Conservation (phyloP, 1,284 basidiomycete species). For the Thelephora terrestris region DNA sequence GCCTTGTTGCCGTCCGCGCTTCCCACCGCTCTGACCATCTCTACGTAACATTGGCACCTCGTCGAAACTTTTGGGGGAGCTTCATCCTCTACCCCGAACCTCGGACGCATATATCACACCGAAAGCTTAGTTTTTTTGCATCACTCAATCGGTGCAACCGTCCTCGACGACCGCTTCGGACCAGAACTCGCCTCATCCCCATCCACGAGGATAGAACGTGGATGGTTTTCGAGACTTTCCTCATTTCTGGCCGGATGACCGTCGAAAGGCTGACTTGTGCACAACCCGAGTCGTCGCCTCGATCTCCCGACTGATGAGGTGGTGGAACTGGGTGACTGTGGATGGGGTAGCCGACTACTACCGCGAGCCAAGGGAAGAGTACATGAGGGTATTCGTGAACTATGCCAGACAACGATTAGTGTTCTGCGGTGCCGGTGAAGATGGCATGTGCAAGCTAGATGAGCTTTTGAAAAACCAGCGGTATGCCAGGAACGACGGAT, state of each 20-base stretch:
- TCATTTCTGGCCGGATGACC: conserved; percentile 56
- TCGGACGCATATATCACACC: too few relatives aligned
- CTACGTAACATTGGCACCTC: too few relatives aligned
- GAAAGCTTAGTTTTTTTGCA: too few relatives aligned
- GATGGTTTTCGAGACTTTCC: too few relatives aligned
- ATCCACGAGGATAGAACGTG: conserved; percentile 41
- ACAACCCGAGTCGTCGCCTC: background rate
- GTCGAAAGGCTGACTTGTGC: conserved; percentile 47
- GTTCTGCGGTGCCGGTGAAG: conserved; percentile 43
- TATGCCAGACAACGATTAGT: conserved; percentile 57
- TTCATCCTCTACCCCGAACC: too few relatives aligned
- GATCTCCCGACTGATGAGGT: conserved; percentile 16
- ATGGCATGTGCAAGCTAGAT: conserved; percentile 54
- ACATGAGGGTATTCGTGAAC: conserved; percentile 56
- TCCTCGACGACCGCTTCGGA: too few relatives aligned
- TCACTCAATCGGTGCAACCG: too few relatives aligned
- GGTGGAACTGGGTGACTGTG: conserved; percentile 10
- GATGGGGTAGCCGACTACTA: conserved; percentile 5
- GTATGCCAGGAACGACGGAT: conserved; percentile 53
- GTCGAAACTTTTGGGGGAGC: too few relatives aligned
- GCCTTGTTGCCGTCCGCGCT: too few relatives aligned
- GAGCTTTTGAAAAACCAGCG: conserved; percentile 61
- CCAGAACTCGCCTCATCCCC: too few relatives aligned
- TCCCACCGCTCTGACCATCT: too few relatives aligned
- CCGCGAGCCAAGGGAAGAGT: conserved; percentile 23